These are phyloP conservation scores for Gaeumannomyces sp. DNA, from an alignment of 2,329 filamentous ascomycete genomes.

Conservation along the genomic window DNA sequence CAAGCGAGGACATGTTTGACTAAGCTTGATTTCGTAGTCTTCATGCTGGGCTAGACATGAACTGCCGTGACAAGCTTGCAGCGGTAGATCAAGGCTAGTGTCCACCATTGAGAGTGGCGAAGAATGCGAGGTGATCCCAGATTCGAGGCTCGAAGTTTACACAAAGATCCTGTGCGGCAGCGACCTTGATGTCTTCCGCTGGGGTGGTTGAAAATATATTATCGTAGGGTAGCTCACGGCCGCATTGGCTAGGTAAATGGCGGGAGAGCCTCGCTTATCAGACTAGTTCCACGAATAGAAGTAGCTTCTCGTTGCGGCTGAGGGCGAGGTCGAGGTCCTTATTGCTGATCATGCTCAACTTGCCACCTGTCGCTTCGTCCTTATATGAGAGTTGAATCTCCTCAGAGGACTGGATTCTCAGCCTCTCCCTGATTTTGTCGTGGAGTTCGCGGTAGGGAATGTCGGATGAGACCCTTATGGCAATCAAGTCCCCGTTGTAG, in stretches of 20 bases:
- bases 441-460: slow-evolving; percentile 72
- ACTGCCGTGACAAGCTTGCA: neutral
- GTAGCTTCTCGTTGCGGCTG: slow-evolving; percentile 78
- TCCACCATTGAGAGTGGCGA: neutral
- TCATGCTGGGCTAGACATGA: neutral
- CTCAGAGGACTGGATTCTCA: slow-evolving; percentile 65
- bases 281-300: slow-evolving; percentile 61
- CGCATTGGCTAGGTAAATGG: neutral
- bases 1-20: neutral
- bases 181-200: neutral
- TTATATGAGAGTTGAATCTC: slow-evolving; percentile 77
- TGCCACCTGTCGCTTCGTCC: slow-evolving; percentile 72
- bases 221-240: neutral
- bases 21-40: neutral
- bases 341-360: slow-evolving; percentile 69
- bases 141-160: no score
- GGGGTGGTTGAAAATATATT: slow-evolving; percentile 2
- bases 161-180: neutral
- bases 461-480: slow-evolving; percentile 79
- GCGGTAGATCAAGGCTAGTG: neutral
- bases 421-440: slow-evolving; percentile 76
- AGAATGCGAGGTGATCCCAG: neutral
- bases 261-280: slow-evolving; percentile 21
- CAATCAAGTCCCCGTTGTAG: slow-evolving; percentile 86
- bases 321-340: slow-evolving; percentile 76